Conservation (phyloP, 371 early-diverging fungal species). For the Conidiobolus incongruus region DNA sequence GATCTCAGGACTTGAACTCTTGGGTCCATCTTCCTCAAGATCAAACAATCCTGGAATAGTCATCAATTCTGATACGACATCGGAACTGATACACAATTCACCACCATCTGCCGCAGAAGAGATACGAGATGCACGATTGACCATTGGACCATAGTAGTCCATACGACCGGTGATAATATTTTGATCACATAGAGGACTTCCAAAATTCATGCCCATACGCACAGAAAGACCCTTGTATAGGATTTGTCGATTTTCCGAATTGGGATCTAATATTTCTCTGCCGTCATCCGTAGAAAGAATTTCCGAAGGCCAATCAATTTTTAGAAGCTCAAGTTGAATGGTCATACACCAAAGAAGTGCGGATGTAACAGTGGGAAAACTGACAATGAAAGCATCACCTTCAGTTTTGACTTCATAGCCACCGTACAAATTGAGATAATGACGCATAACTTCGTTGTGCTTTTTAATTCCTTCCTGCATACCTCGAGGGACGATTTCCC, state of each 20-base stretch:
- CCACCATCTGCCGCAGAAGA: slow-evolving; percentile 79
- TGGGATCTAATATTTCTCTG: slow-evolving; percentile 34
- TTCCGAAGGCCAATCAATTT: slow-evolving; percentile 81
- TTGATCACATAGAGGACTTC: slow-evolving; percentile 70
- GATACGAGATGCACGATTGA: slow-evolving; percentile 73
- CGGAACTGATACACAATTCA: slow-evolving; percentile 51
- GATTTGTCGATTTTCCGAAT: slow-evolving; percentile 16
- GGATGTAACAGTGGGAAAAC: slow-evolving; percentile 65
- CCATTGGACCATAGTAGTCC: slow-evolving; percentile 94
- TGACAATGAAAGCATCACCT: slow-evolving; percentile 92
- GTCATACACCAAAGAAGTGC: slow-evolving; percentile 82
- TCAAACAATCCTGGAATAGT: slow-evolving; percentile 16
- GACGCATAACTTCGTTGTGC: slow-evolving; percentile 70
- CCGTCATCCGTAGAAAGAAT: slow-evolving; percentile 61
- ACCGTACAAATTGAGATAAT: slow-evolving; percentile 51
- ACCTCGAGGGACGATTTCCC: slow-evolving; percentile 71
- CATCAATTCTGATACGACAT: slow-evolving; percentile 23
- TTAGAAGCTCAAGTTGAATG: slow-evolving; percentile 61
- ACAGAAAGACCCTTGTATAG: slow-evolving; percentile 77
- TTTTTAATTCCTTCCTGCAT: slow-evolving; percentile 78
- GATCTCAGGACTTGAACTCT: not conserved
- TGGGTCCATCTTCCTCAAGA: not conserved
- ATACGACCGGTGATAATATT: slow-evolving; percentile 78
- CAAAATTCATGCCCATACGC: slow-evolving; percentile 91
- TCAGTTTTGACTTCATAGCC: slow-evolving; percentile 97